Evolutionary conservation across 2,329 filamentous ascomycete species (phyloP), one percentile per base, ranked within the genome.

Genomic region (Phaeophleospora eucalypticola): DNA sequence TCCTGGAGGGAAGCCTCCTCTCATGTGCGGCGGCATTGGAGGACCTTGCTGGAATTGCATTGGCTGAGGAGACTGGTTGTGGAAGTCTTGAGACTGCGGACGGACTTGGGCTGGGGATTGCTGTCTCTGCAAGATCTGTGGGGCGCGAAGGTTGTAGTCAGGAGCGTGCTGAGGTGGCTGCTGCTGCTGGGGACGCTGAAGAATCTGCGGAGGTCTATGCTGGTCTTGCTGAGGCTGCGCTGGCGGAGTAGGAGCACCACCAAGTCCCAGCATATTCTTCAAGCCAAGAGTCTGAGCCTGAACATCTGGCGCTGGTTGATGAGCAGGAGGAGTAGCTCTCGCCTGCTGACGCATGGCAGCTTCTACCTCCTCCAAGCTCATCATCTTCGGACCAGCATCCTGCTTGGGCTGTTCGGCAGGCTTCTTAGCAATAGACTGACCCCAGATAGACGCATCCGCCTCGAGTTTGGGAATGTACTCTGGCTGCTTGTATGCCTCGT

Each of bases 311-410:
- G 48, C 41, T 19, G 46, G 48, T 37, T 52, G 50, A 19, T 48
- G 49, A 45, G 42, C 41, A 6, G 48, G 50, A 21, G 59, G 57
- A 10, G 56, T 49, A 7, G 61, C 56, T 19, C 80, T 78, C 24
- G 80, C 71, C 57, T 90, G 84, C 27, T 80, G 77, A 50, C 87
- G 82, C 84, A 98, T 90, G 54, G 89, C 84, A 44, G 91, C 91
- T 71, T 98, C 93, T 16, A 98, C 90, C 71, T 98, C 93, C 66
- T 97, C 93, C 62, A 98, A 69, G 61, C 89, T 97, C 86, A 98
- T 84, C 71, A 96, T 84, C 73, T 90, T 96, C 61, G 83, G 82
- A 38, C 71, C 66, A 4, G 68, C 56, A 7, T 61, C 60, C 36
- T 60, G 57, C 41, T 57, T 49, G 15, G 49, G 45, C 20, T 59